Conservation (phyloP, 345 rosid species). For the Salix purpurea region DNA sequence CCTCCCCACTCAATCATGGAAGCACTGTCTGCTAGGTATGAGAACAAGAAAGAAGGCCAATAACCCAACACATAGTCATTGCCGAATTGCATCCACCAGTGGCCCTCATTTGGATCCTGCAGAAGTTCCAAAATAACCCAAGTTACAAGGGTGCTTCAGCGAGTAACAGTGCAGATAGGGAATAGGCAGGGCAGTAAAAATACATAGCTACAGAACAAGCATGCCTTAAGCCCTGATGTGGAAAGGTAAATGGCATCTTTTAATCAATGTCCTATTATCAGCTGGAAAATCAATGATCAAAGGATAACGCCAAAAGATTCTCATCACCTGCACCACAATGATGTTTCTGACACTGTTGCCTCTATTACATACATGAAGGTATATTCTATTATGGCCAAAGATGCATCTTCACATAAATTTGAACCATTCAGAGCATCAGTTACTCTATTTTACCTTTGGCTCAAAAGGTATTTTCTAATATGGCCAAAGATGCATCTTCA, state of each 20-base stretch:
- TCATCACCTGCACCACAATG: conserved; percentile 6
- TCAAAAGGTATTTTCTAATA: neutral
- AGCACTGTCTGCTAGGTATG: conserved; percentile 83
- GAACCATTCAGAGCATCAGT: neutral
- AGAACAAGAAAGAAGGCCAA: conserved; percentile 95
- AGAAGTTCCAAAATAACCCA: neutral
- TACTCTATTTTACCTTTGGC: too few relatives aligned
- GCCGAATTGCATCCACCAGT: conserved; percentile 99
- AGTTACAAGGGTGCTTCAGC: neutral
- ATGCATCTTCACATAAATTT: neutral
- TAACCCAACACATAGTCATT: conserved; percentile 79
- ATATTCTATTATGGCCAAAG: neutral
- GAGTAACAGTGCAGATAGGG: too few relatives aligned
- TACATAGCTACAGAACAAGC: neutral
- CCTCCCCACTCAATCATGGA: conserved; percentile 99
- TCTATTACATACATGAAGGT: neutral
- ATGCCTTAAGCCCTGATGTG: neutral
- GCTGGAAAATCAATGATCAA: neutral
- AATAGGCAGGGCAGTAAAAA: neutral
- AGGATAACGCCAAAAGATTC: conserved; percentile 3
- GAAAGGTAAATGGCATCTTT: neutral
- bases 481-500: conserved; percentile 1
- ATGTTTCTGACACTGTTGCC: conserved; percentile 18
- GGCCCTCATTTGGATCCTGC: conserved; percentile 94
- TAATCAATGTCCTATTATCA: neutral